A percentile compares a stretch with the other conserved stretches of the same genome.
Evolutionary conservation across 1,284 basidiomycete species (phyloP).

Genomic region (Pisolithus thermaeus): DNA sequence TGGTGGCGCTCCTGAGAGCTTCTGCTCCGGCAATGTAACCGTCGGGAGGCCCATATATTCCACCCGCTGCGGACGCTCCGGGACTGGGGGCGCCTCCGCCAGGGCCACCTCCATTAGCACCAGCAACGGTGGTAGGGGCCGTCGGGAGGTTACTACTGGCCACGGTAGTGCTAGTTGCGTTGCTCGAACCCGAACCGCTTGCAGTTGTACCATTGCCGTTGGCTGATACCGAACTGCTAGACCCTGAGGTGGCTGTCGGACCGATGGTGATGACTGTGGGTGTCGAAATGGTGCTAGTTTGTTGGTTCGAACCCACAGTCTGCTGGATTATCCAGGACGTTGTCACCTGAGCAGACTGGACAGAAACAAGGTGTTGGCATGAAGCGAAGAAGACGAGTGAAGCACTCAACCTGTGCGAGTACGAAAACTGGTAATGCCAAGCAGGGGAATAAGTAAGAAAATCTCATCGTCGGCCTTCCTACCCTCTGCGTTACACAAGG

Average conservation of each 20-base stretch:
- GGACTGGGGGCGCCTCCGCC: conserved; percentile 47
- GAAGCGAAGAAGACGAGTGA: not conserved
- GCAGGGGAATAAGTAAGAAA: conserved; percentile 13
- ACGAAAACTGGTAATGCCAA: conserved; percentile 21
- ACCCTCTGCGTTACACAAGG: not conserved
- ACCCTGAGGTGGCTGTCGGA: conserved; percentile 22
- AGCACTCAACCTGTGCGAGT: conserved; percentile 22
- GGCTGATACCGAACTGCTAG: conserved; percentile 17
- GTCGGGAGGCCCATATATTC: conserved; percentile 57
- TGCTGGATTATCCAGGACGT: conserved; percentile 19
- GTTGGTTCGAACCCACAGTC: conserved; percentile 32
- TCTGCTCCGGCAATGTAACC: conserved; percentile 54
- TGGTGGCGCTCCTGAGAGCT: conserved; percentile 30
- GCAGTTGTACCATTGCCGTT: conserved; percentile 19
- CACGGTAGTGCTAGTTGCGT: conserved; percentile 32
- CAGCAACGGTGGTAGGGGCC: conserved; percentile 47
- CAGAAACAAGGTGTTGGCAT: conserved; percentile 3
- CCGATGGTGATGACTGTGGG: conserved; percentile 42
- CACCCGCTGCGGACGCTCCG: conserved; percentile 33
- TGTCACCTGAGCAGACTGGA: conserved; percentile 17
- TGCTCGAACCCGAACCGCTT: conserved; percentile 12
- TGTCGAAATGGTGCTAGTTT: conserved; percentile 33
- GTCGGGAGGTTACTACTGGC: conserved; percentile 43
- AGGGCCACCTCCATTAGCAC: conserved; percentile 39
- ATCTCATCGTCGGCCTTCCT: conserved; percentile 15